A percentile compares a stretch with the other conserved stretches of the same genome.
phyloP scores from a whole-genome alignment of 2,329 filamentous ascomycete species.

The Colletotrichum acutatum region DNA sequence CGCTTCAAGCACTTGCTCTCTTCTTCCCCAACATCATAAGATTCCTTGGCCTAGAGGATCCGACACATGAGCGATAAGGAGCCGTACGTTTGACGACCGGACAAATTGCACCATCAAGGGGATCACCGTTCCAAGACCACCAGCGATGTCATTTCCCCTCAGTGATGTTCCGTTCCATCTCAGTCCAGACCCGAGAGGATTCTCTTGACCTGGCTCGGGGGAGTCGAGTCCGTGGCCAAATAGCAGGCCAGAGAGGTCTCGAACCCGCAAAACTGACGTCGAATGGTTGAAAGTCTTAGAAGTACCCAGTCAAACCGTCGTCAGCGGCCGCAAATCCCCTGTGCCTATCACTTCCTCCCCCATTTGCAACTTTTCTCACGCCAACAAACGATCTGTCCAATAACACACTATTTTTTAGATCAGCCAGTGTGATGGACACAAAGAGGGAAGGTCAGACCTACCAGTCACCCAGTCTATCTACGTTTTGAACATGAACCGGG shows the following conservation, averaged over 20 bases:
- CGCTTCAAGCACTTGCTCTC: not conserved
- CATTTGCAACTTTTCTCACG: not conserved
- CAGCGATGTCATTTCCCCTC: not conserved
- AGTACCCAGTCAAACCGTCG: not conserved
- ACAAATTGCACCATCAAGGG: not conserved
- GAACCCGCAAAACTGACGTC: constrained; percentile 23
- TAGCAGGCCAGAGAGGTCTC: not conserved
- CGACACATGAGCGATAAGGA: not conserved
- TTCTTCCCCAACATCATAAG: not conserved
- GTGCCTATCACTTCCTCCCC: not conserved
- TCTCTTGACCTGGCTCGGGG: not conserved
- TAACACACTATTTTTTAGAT: not conserved
- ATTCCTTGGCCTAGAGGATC: not conserved
- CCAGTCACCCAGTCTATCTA: not conserved
- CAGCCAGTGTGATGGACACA: not conserved
- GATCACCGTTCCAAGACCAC: not conserved
- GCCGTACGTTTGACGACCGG: too few species aligned
- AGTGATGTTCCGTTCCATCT: not conserved
- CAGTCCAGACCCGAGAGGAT: not conserved
- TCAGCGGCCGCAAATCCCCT: constrained; percentile 7
- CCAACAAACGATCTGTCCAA: not conserved
- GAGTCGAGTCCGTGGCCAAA: not conserved
- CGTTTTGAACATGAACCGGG: not conserved
- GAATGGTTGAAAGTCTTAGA: not conserved
- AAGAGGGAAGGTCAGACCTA: not conserved